phyloP scores from a whole-genome alignment of 2,329 filamentous ascomycete species.

The Graphilbum fragrans region DNA sequence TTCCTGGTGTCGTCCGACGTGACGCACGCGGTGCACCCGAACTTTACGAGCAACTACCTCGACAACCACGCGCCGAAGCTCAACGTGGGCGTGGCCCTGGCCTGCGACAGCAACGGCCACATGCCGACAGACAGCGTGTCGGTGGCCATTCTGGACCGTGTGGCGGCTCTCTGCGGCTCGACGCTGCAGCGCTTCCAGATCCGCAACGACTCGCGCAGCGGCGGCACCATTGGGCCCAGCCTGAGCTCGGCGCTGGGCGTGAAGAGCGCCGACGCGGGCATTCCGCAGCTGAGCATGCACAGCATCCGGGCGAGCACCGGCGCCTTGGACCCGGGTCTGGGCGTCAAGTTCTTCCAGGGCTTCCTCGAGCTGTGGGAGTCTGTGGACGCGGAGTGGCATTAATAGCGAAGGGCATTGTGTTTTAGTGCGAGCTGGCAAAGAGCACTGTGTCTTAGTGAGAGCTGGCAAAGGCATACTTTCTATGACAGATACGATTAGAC shows the following conservation, averaged over 20 bases:
- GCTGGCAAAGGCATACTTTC: too few relatives aligned
- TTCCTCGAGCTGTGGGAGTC: slow-evolving; percentile 80
- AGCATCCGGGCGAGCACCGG: slow-evolving; percentile 83
- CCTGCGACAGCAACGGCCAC: slow-evolving; percentile 78
- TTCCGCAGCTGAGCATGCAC: slow-evolving; percentile 92
- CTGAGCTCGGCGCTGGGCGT: slow-evolving; percentile 71
- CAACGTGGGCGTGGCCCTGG: slow-evolving; percentile 75
- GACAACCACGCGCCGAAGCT: slow-evolving; percentile 75
- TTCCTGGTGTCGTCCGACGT: slow-evolving; percentile 92
- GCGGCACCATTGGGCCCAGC: slow-evolving; percentile 92
- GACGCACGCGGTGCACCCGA: slow-evolving; percentile 87
- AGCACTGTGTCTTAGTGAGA: too few relatives aligned
- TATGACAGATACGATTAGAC: too few relatives aligned
- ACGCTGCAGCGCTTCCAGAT: slow-evolving; percentile 87
- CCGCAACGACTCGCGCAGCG: slow-evolving; percentile 77
- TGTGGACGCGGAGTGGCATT: slow-evolving; percentile 66
- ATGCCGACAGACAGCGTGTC: slow-evolving; percentile 92
- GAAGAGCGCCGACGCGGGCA: slow-evolving; percentile 72
- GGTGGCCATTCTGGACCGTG: slow-evolving; percentile 64
- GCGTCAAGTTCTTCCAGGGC: slow-evolving; percentile 77
- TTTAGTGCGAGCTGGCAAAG: too few relatives aligned
- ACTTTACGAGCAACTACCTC: slow-evolving; percentile 77
- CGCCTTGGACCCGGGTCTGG: slow-evolving; percentile 72
- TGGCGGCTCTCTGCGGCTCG: slow-evolving; percentile 61
- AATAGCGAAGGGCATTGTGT: not conserved